phyloP scores from a whole-genome alignment of 768 basidiomycete genomes.

The Coprinopsis sp. region DNA sequence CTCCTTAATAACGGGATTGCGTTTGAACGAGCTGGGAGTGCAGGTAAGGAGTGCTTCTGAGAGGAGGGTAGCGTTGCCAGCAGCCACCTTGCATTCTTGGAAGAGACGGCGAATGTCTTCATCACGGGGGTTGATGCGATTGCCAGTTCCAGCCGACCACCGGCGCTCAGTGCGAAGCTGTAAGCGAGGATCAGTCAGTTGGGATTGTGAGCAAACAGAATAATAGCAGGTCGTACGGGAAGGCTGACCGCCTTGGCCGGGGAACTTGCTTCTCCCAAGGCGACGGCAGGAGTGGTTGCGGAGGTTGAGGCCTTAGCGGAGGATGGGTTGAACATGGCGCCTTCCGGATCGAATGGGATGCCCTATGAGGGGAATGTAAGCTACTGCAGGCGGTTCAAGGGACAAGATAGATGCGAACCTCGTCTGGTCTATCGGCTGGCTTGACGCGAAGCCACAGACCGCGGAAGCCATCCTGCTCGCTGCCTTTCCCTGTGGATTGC shows the following conservation, averaged over 20 bases:
- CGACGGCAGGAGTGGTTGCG: slow-evolving; percentile 35
- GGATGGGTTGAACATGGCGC: slow-evolving; percentile 75
- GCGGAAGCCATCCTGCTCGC: slow-evolving; percentile 58
- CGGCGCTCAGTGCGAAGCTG: too few relatives aligned
- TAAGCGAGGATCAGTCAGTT: too few relatives aligned
- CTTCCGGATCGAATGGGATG: slow-evolving; percentile 70
- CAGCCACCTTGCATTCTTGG: slow-evolving; percentile 80
- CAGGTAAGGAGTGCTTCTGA: slow-evolving; percentile 66
- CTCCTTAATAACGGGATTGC: slow-evolving; percentile 75
- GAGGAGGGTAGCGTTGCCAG: too few relatives aligned
- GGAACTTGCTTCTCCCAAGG: slow-evolving; percentile 28
- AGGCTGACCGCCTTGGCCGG: too few relatives aligned
- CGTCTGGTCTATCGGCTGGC: slow-evolving; percentile 73
- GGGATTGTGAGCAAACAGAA: too few relatives aligned
- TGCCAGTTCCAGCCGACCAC: slow-evolving; percentile 34
- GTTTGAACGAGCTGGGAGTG: slow-evolving; percentile 64
- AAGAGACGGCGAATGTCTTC: slow-evolving; percentile 81
- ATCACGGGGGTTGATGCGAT: slow-evolving; percentile 58
- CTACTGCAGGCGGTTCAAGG: background rate
- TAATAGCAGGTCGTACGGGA: too few relatives aligned
- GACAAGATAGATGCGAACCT: slow-evolving; percentile 36
- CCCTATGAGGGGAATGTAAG: slow-evolving; percentile 39
- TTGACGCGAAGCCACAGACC: slow-evolving; percentile 79
- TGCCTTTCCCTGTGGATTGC: slow-evolving; percentile 17
- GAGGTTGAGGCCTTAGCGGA: slow-evolving; percentile 32